These are phyloP conservation scores for Aspergillus nidulans DNA, from an alignment of 495 filamentous ascomycete species.

Conservation along the genomic window DNA sequence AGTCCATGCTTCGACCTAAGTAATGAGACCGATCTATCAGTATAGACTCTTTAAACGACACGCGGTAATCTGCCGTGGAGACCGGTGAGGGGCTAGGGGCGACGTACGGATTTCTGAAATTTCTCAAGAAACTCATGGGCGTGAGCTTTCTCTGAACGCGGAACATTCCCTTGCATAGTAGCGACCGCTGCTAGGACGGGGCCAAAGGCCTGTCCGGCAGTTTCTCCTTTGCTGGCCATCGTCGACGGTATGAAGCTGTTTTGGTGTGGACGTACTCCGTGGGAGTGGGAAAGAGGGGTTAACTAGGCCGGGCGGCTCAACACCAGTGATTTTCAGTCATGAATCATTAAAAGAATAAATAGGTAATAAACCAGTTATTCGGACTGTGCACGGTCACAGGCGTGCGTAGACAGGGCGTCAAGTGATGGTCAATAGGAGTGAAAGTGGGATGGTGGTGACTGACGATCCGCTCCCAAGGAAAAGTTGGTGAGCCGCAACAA, in stretches of 20 bases:
- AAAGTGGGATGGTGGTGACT: slow-evolving; percentile 40
- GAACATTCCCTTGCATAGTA: slow-evolving; percentile 83
- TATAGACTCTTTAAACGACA: background rate
- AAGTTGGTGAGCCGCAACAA: slow-evolving; percentile 26
- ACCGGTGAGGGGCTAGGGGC: slow-evolving; percentile 15
- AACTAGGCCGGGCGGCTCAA: slow-evolving; percentile 28
- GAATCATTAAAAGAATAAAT: slow-evolving; percentile 21
- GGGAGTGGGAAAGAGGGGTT: slow-evolving; percentile 21
- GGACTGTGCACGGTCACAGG: slow-evolving; percentile 5
- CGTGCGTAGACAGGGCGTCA: slow-evolving; percentile 16
- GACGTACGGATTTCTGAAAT: slow-evolving; percentile 96
- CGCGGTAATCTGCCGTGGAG: background rate
- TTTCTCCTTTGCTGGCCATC: slow-evolving; percentile 66
- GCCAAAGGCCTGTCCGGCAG: slow-evolving; percentile 64
- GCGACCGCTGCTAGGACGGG: slow-evolving; percentile 82
- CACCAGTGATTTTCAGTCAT: slow-evolving; percentile 22
- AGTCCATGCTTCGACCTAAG: slow-evolving; percentile 82
- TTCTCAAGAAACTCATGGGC: slow-evolving; percentile 87
- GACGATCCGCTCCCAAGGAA: slow-evolving; percentile 26
- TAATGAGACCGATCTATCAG: slow-evolving; percentile 12
- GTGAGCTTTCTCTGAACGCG: slow-evolving; percentile 77
- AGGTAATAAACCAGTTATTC: background rate
- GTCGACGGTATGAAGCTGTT: slow-evolving; percentile 23
- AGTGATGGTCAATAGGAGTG: slow-evolving; percentile 14
- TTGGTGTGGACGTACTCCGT: slow-evolving; percentile 12